These are phyloP conservation scores for Schwanniomyces yamadae DNA, from an alignment of 805 yeast genomes.

Conservation along the genomic window DNA sequence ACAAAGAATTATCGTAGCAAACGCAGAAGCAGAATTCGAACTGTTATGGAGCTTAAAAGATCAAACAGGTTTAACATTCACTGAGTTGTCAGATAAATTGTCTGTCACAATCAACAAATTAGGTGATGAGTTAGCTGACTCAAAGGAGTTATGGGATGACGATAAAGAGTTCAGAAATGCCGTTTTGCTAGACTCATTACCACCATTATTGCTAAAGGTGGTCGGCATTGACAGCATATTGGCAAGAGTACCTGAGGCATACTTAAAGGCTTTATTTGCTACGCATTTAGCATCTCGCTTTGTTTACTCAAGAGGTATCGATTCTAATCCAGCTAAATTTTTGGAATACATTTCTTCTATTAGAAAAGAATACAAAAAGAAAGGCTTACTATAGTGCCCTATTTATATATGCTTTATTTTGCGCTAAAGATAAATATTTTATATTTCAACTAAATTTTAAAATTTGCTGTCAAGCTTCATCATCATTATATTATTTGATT, in stretches of 20 bases:
- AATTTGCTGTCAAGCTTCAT: too few relatives aligned
- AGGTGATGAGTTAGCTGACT: slow-evolving; percentile 79
- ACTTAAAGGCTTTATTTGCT: slow-evolving; percentile 85
- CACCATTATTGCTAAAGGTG: slow-evolving; percentile 62
- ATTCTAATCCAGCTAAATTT: slow-evolving; percentile 76
- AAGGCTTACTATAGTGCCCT: slow-evolving; percentile 23
- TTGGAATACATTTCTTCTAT: slow-evolving; percentile 64
- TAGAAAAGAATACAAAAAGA: slow-evolving; percentile 44
- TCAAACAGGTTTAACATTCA: slow-evolving; percentile 59
- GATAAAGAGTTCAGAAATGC: slow-evolving; percentile 75
- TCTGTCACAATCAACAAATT: slow-evolving; percentile 81
- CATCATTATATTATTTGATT: too few relatives aligned
- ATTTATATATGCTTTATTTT: not conserved
- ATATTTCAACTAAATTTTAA: too few relatives aligned
- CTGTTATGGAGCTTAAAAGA: slow-evolving; percentile 79
- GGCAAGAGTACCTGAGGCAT: slow-evolving; percentile 79
- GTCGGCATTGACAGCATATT: slow-evolving; percentile 69
- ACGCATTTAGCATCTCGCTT: slow-evolving; percentile 80
- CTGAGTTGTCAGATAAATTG: slow-evolving; percentile 76
- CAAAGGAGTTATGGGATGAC: slow-evolving; percentile 80
- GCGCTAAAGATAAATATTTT: too few relatives aligned
- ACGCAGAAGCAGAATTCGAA: slow-evolving; percentile 83
- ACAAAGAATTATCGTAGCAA: slow-evolving; percentile 68
- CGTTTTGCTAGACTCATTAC: slow-evolving; percentile 75
- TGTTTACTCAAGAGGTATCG: slow-evolving; percentile 79